Evolutionary conservation across 345 rosid species (phyloP).

Genomic region (Eutrema yunnanense): DNA sequence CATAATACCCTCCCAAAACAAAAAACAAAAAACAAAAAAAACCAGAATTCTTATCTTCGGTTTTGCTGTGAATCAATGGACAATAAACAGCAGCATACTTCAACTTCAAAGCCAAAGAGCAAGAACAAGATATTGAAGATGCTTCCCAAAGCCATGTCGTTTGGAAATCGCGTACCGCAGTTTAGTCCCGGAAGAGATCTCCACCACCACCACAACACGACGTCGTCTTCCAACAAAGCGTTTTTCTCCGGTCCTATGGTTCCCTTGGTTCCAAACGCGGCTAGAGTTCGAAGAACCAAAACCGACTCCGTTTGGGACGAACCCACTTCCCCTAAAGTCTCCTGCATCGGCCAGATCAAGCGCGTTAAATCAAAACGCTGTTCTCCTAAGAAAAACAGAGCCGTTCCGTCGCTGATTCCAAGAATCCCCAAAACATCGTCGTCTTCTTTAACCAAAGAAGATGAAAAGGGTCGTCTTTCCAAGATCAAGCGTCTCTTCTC

Average conservation of each 20-base stretch:
- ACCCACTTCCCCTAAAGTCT: conserved; percentile 85
- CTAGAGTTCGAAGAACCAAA: conserved; percentile 38
- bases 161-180: conserved; percentile 32
- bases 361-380: conserved; percentile 19
- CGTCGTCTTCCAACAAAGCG: conserved; percentile 1
- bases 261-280: conserved; percentile 59
- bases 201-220: conserved; percentile 18
- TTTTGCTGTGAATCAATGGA: conserved; percentile 7
- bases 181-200: conserved; percentile 66
- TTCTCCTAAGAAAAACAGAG: conserved; percentile 34
- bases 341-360: conserved; percentile 93
- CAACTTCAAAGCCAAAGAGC: conserved; percentile 29
- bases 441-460: conserved; percentile 16
- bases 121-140: conserved; percentile 47
- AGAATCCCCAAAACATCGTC: conserved; percentile 8
- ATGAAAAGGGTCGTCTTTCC: conserved; percentile 14
- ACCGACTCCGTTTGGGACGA: conserved; percentile 44
- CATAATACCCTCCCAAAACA: background rate
- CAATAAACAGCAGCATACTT: conserved; percentile 4
- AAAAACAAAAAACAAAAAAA: too few species aligned
- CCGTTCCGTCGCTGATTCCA: background rate
- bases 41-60: background rate
- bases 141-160: conserved; percentile 58
- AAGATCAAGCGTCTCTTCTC: conserved; percentile 44
- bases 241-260: conserved; percentile 53